These are phyloP conservation scores for Capsicum pubescens DNA, from an alignment of 257 asterid species.

Conservation along the genomic window DNA sequence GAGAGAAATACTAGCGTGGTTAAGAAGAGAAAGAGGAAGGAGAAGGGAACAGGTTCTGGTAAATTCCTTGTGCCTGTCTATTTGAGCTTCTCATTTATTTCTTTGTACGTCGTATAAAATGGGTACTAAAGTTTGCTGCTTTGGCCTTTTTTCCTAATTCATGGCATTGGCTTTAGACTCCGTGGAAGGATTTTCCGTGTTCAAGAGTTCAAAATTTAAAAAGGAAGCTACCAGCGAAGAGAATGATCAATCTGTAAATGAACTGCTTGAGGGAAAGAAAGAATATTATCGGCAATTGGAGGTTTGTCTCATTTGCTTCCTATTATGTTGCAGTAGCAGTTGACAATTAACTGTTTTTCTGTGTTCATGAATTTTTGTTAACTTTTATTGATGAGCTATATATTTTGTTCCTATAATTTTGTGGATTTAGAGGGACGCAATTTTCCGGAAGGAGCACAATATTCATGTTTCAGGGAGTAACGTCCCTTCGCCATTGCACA, in stretches of 20 bases:
- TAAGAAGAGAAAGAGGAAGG: constrained; percentile 86
- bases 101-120: neutral
- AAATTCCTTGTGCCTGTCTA: neutral
- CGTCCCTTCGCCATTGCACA: constrained; percentile 79
- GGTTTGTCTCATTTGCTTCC: constrained; percentile 47
- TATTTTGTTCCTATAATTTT: constrained; percentile 1
- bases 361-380: neutral
- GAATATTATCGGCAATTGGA: constrained; percentile 79
- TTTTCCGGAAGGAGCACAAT: constrained; percentile 74
- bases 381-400: neutral
- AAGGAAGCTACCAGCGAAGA: constrained; percentile 47
- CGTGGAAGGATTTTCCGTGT: constrained; percentile 72
- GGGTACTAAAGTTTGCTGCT: neutral
- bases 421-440: constrained; percentile 63
- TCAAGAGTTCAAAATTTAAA: constrained; percentile 62
- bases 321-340: neutral
- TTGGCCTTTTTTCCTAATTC: neutral
- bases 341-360: neutral
- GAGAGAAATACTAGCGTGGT: constrained; percentile 30
- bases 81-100: neutral
- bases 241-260: constrained; percentile 46
- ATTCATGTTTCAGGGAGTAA: constrained; percentile 93
- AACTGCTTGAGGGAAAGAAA: constrained; percentile 59
- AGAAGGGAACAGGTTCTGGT: constrained; percentile 60
- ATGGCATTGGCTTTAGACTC: constrained; percentile 42